These are phyloP conservation scores for Erysimum pusillum DNA, from an alignment of 441 rosid species.

Conservation along the genomic window DNA sequence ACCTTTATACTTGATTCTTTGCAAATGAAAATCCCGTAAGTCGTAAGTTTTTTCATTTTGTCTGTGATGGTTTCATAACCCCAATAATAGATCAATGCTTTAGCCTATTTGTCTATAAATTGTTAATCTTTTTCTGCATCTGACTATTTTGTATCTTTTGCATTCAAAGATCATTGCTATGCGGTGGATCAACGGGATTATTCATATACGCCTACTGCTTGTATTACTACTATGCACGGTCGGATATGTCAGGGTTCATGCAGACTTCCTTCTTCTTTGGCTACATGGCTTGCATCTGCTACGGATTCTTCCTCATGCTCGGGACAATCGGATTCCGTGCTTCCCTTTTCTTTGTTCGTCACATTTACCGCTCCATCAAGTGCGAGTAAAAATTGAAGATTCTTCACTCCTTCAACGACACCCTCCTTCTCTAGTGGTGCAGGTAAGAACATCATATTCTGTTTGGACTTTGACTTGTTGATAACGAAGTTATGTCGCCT, in stretches of 20 bases:
- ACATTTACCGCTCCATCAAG: constrained; percentile 41
- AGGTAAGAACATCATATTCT: constrained; percentile 6
- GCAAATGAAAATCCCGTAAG: neutral
- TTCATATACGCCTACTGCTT: constrained; percentile 41
- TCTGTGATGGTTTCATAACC: neutral
- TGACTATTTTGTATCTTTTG: constrained; percentile 14
- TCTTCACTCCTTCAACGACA: neutral
- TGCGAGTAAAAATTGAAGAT: constrained; percentile 34
- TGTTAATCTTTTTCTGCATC: neutral
- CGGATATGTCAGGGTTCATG: constrained; percentile 43
- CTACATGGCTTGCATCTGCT: constrained; percentile 44
- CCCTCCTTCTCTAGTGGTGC: neutral
- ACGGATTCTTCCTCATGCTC: constrained; percentile 41
- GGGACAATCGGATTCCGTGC: constrained; percentile 39
- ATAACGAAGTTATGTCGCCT: neutral
- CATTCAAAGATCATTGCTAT: constrained; percentile 25
- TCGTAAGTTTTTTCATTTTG: neutral
- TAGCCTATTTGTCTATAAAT: neutral
- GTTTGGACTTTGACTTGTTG: neutral
- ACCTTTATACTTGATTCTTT: neutral
- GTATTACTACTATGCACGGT: constrained; percentile 41
- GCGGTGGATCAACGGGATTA: constrained; percentile 39
- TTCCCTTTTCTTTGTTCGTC: constrained; percentile 36
- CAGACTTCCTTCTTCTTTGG: constrained; percentile 44
- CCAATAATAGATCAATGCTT: neutral